Evolutionary conservation across 2,329 filamentous ascomycete genomes (phyloP).

Genomic region (Paraconiothyrium sp.): DNA sequence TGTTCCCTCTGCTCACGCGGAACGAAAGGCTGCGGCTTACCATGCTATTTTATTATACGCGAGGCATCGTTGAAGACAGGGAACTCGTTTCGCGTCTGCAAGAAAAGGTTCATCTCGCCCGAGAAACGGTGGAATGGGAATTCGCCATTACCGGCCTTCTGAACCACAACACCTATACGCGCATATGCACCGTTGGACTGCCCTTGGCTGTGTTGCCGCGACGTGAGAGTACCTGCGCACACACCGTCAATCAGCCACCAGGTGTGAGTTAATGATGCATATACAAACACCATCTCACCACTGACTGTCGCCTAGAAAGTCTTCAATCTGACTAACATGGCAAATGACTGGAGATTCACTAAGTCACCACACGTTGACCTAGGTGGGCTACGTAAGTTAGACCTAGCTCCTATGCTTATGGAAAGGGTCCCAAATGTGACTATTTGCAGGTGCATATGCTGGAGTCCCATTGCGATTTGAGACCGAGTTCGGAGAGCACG

Average conservation of each 20-base stretch:
- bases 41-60: constrained; percentile 58
- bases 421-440: background rate
- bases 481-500: constrained; percentile 51
- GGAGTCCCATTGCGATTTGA: constrained; percentile 54
- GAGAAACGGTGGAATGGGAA: constrained; percentile 57
- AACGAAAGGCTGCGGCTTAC: constrained; percentile 52
- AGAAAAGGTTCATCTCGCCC: constrained; percentile 54
- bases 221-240: constrained; percentile 57
- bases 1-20: constrained; percentile 47
- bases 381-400: constrained; percentile 46
- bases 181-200: constrained; percentile 55
- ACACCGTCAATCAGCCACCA: constrained; percentile 52
- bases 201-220: constrained; percentile 55
- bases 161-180: constrained; percentile 55
- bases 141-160: constrained; percentile 58
- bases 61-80: constrained; percentile 50
- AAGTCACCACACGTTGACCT: constrained; percentile 53
- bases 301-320: constrained; percentile 39
- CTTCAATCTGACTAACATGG: constrained; percentile 55
- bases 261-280: constrained; percentile 40
- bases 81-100: constrained; percentile 56
- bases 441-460: constrained; percentile 48
- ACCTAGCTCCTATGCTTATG: background rate
- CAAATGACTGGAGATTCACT: constrained; percentile 57
- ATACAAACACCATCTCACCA: too few species aligned